Conservation (phyloP, 2,329 filamentous ascomycete genomes). For the Neurospora sp. region DNA sequence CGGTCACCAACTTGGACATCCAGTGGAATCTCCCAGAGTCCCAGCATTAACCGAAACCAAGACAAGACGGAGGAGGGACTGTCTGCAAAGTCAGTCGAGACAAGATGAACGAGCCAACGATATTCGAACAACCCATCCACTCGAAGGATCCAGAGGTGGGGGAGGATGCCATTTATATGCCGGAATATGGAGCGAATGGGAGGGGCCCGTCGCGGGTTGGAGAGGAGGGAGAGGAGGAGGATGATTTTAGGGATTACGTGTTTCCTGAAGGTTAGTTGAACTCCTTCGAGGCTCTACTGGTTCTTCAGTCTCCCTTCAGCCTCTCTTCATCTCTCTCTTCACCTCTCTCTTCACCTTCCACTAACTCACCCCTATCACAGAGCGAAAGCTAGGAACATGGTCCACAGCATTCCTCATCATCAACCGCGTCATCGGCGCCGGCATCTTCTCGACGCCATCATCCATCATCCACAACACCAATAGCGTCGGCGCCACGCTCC, state of each 20-base stretch:
- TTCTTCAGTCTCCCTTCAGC: not conserved
- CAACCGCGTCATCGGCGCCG: constrained; percentile 37
- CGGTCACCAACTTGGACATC: not conserved
- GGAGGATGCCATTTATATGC: constrained; percentile 10
- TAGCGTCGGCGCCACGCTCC: constrained; percentile 34
- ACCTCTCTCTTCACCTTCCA: not conserved
- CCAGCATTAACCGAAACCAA: not conserved
- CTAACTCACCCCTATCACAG: constrained; percentile 1
- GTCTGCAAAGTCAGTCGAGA: not conserved
- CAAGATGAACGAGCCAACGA: constrained; percentile 19
- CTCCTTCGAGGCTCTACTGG: not conserved
- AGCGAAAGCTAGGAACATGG: constrained; percentile 22
- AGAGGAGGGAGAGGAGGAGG: constrained; percentile 11
- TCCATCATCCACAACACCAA: constrained; percentile 32
- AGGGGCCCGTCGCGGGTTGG: not conserved
- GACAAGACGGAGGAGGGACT: not conserved
- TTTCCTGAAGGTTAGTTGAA: constrained; percentile 17
- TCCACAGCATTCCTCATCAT: constrained; percentile 33
- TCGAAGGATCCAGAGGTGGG: constrained; percentile 14
- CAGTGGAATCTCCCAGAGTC: not conserved
- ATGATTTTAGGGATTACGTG: constrained; percentile 19
- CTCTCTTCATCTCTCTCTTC: not conserved
- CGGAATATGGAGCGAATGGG: not conserved
- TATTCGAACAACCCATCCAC: constrained; percentile 19
- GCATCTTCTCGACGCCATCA: constrained; percentile 38